Conservation (phyloP, 805 yeast species). For the Cyberlindnera samutprakarnensis region DNA sequence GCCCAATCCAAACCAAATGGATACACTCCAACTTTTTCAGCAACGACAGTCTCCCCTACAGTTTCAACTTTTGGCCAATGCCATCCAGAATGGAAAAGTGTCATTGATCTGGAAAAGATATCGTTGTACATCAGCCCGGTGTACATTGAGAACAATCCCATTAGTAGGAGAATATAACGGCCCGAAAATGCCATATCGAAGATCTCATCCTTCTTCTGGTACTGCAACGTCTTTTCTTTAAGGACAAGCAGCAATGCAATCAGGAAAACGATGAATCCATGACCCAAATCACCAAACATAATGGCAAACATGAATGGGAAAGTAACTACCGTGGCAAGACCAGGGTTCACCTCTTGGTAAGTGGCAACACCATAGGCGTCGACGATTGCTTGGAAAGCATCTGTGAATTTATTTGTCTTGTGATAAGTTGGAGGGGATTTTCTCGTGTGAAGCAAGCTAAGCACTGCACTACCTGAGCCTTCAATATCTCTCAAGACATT, state of each 20-base stretch:
- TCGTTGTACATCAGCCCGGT: constrained; percentile 94
- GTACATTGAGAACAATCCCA: constrained; percentile 94
- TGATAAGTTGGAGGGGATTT: constrained; percentile 93
- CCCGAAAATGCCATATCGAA: constrained; percentile 96
- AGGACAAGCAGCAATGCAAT: constrained; percentile 67
- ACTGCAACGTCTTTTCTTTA: constrained; percentile 64
- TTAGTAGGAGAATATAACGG: constrained; percentile 78
- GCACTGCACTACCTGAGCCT: constrained; percentile 29
- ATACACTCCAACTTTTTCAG: constrained; percentile 61
- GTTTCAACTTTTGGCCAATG: constrained; percentile 67
- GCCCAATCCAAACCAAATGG: constrained; percentile 84
- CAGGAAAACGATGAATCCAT: constrained; percentile 75
- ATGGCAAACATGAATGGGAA: constrained; percentile 98
- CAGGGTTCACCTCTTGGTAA: constrained; percentile 94
- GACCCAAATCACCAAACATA: constrained; percentile 98
- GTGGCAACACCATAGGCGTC: constrained; percentile 94
- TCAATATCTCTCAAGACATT: constrained; percentile 51
- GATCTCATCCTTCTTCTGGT: constrained; percentile 79
- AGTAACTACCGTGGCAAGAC: constrained; percentile 87
- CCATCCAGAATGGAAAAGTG: constrained; percentile 86
- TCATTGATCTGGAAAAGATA: constrained; percentile 84
- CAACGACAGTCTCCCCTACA: constrained; percentile 63
- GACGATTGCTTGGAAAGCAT: constrained; percentile 86
- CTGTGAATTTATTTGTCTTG: constrained; percentile 89
- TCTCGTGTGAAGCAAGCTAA: constrained; percentile 59